Percentiles rank a stretch among this genome's conserved stretches.
phyloP scores from a whole-genome alignment of 257 asterid species.

The Coffea eugenioides region DNA sequence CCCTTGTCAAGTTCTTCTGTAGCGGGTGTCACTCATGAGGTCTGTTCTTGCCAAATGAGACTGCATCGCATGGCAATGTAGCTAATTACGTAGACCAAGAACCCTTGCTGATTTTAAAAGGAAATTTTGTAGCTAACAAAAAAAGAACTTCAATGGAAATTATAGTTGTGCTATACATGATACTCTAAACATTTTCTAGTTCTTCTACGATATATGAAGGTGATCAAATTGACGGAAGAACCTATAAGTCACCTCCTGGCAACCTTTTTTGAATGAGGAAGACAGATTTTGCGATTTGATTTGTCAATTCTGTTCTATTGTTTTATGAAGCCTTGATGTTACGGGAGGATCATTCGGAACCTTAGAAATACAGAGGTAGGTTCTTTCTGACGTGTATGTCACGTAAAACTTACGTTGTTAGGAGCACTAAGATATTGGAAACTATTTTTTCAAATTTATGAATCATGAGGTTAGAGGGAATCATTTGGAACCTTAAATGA shows the following conservation, averaged over 20 bases:
- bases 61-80: neutral
- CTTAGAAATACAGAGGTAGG: too few species aligned
- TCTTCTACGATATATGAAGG: too few species aligned
- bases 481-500: too few species aligned
- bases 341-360: too few species aligned
- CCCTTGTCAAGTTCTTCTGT: neutral
- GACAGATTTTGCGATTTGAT: neutral
- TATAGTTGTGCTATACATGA: neutral
- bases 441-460: neutral
- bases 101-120: too few species aligned
- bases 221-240: neutral
- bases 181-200: neutral
- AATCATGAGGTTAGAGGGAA: too few species aligned
- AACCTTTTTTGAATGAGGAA: neutral
- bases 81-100: too few species aligned
- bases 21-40: neutral
- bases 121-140: neutral
- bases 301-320: neutral
- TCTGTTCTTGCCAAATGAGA: neutral
- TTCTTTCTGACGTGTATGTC: too few species aligned
- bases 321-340: neutral
- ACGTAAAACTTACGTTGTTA: neutral
- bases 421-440: too few species aligned
- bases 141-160: neutral
- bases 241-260: neutral